Conservation (phyloP, 495 filamentous ascomycete genomes). For the Hyaloscypha finlandica region DNA sequence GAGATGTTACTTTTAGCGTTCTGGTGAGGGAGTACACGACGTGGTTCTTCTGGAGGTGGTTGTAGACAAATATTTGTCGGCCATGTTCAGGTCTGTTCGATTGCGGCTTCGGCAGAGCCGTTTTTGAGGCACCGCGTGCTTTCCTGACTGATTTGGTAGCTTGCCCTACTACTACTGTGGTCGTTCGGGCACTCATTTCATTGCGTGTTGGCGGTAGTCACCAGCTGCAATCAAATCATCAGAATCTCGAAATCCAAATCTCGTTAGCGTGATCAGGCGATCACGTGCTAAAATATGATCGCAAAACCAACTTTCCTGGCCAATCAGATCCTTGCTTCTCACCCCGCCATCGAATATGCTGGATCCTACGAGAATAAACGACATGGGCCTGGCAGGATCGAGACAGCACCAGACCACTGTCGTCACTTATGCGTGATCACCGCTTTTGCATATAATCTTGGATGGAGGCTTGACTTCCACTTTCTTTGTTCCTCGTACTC, state of each 20-base stretch:
- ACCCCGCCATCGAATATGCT: background rate
- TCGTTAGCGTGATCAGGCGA: background rate
- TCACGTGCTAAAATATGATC: background rate
- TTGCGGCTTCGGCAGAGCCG: background rate
- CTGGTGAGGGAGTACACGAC: constrained; percentile 78
- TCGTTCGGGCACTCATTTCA: constrained; percentile 28
- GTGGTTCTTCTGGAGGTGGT: constrained; percentile 77
- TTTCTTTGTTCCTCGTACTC: background rate
- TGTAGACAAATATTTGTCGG: constrained; percentile 80
- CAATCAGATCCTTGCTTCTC: background rate
- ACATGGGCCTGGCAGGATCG: background rate
- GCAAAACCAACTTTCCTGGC: background rate
- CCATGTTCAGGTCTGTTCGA: constrained; percentile 40
- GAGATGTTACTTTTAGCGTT: constrained; percentile 60
- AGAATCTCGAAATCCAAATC: background rate
- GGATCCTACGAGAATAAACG: background rate
- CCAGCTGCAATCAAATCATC: background rate
- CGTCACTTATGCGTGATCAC: background rate
- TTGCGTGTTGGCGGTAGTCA: constrained; percentile 8
- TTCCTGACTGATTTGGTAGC: constrained; percentile 2
- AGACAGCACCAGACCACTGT: background rate
- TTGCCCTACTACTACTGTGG: constrained; percentile 15
- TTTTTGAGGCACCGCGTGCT: constrained; percentile 13
- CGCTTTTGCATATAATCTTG: constrained; percentile 6
- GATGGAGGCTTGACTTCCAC: background rate